Evolutionary conservation across 345 rosid genomes (phyloP), one percentile per base, ranked within the genome.

Genomic region (Geranium rotundifolium): DNA sequence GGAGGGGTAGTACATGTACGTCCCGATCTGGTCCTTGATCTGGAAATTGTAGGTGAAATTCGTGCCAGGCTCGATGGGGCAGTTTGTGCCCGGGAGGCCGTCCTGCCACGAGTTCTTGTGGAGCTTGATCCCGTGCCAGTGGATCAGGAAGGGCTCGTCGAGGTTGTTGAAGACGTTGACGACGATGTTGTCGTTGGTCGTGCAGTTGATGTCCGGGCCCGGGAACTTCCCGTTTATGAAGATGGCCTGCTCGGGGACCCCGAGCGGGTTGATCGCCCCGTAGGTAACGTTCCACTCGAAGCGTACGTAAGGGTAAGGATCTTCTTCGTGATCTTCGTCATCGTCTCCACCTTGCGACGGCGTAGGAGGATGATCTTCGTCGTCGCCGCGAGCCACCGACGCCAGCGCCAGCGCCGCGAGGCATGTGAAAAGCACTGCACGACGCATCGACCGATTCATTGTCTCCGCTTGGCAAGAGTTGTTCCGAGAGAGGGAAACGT

Each of bases 1-100:
- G 41, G 63, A 29, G 0, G 72, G 72, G 63, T 69, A 69, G 63
- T 69, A 60, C 56, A 41, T 41, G 52, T 63, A 65, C 57, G 73
- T 73, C 19, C 76, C 76, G 2, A 73, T 68, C 64, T 73, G 76
- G 29, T 73, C 76, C 64, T 73, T 73, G 6, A 73, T 64, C 57
- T 73, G 76, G 72, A 73, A 73, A 41, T 18, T 62, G 63, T 61
- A 73, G 6, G 72, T 73, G 58, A 55, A 68, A 37, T 73, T 68
- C 27, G 52, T 54, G 15, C 76, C 76, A 0, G 76, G 69, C 20
- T 29, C 69, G 54, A 73, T 73, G 5, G 72, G 76, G 60, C 76
- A 73, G 55, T 61, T 73, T 49, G 76, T 61, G 27, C 72, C 76
- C 2, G 52, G 66, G 16, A 63, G 56, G 50, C 76, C 72, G 30